A percentile compares a stretch with the other conserved stretches of the same genome.
phyloP scores from a whole-genome alignment of 331 rosid genomes.

The Pyracantha coccinea region DNA sequence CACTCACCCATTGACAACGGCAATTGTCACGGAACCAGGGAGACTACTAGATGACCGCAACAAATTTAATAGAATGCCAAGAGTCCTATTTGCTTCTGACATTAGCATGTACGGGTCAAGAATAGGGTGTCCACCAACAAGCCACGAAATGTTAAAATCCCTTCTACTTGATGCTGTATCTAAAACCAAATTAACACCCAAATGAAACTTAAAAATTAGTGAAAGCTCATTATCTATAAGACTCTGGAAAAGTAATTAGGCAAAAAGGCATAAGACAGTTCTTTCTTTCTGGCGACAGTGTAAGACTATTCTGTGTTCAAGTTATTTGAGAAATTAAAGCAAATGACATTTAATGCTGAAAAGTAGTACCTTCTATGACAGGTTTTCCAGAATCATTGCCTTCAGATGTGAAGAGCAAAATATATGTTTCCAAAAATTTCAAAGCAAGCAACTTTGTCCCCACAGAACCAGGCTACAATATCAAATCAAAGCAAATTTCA shows the following conservation, averaged over 20 bases:
- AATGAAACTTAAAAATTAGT: constrained; percentile 9
- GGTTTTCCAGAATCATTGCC: constrained; percentile 45
- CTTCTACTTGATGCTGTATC: constrained; percentile 39
- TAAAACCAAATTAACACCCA: constrained; percentile 21
- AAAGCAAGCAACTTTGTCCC: constrained; percentile 73
- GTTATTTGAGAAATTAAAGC: background rate
- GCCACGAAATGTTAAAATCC: constrained; percentile 70
- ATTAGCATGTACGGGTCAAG: constrained; percentile 62
- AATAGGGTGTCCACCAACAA: constrained; percentile 73
- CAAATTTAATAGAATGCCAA: constrained; percentile 70
- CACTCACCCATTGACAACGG: constrained; percentile 89
- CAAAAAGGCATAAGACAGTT: background rate
- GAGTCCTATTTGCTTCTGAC: constrained; percentile 78
- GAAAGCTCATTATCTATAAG: constrained; percentile 1
- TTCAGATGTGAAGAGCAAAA: constrained; percentile 68
- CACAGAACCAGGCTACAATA: constrained; percentile 76
- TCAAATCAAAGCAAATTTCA: constrained; percentile 30
- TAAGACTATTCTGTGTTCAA: background rate
- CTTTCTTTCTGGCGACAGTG: background rate
- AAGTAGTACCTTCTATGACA: constrained; percentile 60
- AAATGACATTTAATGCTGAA: constrained; percentile 2
- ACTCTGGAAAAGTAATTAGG: background rate
- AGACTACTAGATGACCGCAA: constrained; percentile 51
- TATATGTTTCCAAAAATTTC: constrained; percentile 82
- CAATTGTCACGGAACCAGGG: constrained; percentile 71